Evolutionary conservation across 257 asterid species (phyloP).

Genomic region (Penstemon newberryi): DNA sequence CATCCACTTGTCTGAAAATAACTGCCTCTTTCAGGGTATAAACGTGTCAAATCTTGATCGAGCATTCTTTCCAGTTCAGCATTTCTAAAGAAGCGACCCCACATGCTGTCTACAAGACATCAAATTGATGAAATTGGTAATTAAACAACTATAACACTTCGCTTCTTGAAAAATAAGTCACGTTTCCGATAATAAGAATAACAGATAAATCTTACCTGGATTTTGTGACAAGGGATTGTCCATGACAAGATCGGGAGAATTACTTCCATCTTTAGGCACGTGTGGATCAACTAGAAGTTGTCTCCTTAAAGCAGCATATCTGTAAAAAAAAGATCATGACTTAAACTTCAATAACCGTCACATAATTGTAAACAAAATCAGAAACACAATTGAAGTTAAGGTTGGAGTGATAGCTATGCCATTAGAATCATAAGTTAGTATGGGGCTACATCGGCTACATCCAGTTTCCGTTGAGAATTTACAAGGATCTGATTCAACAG

Average conservation of each 20-base stretch:
- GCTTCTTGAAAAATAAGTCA: not conserved
- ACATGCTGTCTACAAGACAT: constrained; percentile 77
- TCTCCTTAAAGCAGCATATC: constrained; percentile 89
- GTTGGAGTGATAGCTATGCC: not conserved
- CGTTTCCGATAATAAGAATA: not conserved
- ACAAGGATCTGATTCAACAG: constrained; percentile 1
- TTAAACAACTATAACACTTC: not conserved
- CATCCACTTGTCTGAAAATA: constrained; percentile 89
- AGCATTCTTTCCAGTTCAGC: constrained; percentile 97
- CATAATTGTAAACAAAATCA: not conserved
- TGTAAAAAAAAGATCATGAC: constrained; percentile 22
- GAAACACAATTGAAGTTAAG: not conserved
- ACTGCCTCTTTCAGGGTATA: constrained; percentile 95
- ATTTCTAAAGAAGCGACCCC: constrained; percentile 92
- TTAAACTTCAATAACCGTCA: not conserved
- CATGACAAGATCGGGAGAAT: constrained; percentile 71
- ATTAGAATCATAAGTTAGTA: not conserved
- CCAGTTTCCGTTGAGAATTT: constrained; percentile 11
- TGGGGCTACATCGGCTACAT: no score
- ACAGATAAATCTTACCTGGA: constrained; percentile 56
- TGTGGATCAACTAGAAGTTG: constrained; percentile 89
- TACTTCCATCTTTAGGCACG: constrained; percentile 69
- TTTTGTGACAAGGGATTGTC: constrained; percentile 94
- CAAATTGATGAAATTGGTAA: not conserved
- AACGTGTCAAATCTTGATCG: constrained; percentile 93